Evolutionary conservation across 2,329 filamentous ascomycete genomes (phyloP), one percentile per base, ranked within the genome.

Genomic region (Sporothrix globosa): DNA sequence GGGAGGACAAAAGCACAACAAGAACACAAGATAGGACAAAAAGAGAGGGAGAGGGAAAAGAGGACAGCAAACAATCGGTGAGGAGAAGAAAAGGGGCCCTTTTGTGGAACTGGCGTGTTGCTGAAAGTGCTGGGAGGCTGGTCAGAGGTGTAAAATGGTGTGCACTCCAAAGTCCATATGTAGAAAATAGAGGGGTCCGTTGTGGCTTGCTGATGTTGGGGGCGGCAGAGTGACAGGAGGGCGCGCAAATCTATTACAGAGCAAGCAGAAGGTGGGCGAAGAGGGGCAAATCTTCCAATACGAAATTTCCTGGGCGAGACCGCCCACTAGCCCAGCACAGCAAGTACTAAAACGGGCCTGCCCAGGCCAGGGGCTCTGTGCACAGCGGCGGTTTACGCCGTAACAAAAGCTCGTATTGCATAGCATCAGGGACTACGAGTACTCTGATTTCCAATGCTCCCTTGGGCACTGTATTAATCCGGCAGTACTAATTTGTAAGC

Each of bases 11-110:
- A 39, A 27, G 48, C 24, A 52, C 39, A 34, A 44, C 46, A 46
- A 46, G 56, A 17, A 14, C 41, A 44, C 11, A 34, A 67, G 48
- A 34, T 11, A 30, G 53, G 30, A 60, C n/a, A 21, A 41, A 9
- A 27, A 2, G 30, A 19, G 48, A 41, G 39, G 60, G 24, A 27
- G 44, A n/a, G 9, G 34, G 5, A 39, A 46, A 70, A 68, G 39
- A 70, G 56, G 68, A 72, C 56, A 65, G 39, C 60, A 66, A 68
- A 70, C 68, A 68, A 60, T 67, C 71, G 71, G 71, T 72, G 71
- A 70, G 61, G 60, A 52, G 67, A 58, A 34, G 48, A 68, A 56
- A 65, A 60, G 61, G 50, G 50, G 53, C 19, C 70, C 34, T 70
- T 72, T 72, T 67, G 68, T 72, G 70, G 67, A 70, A 69, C 70